Evolutionary conservation across 1,139 yeast genomes (phyloP).

Genomic region (Meyerozyma carpophila): DNA sequence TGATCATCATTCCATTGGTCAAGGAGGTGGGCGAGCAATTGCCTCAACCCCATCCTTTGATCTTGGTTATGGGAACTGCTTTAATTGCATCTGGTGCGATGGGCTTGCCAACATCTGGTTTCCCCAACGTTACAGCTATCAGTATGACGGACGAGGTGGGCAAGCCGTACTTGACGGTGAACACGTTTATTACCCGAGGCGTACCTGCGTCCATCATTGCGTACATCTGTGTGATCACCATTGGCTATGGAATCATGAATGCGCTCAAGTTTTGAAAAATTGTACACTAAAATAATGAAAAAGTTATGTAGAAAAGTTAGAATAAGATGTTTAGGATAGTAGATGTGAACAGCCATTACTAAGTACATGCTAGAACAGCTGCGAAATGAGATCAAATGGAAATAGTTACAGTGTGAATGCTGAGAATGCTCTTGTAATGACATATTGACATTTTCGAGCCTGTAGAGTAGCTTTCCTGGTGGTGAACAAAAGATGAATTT

Average conservation of each 20-base stretch:
- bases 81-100: conserved; percentile 85
- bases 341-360: too few species aligned
- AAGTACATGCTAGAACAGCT: too few species aligned
- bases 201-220: conserved; percentile 78
- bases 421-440: too few species aligned
- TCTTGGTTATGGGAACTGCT: conserved; percentile 80
- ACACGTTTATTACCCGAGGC: conserved; percentile 80
- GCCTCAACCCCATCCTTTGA: conserved; percentile 63
- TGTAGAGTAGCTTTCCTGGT: too few species aligned
- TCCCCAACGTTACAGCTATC: conserved; percentile 94
- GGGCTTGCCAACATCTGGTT: conserved; percentile 96
- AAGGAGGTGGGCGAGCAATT: conserved; percentile 78
- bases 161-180: conserved; percentile 75
- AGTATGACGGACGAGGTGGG: conserved; percentile 90
- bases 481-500: too few species aligned
- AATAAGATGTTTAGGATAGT: too few species aligned
- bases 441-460: too few species aligned
- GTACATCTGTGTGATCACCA: conserved; percentile 61
- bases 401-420: too few species aligned
- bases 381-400: too few species aligned
- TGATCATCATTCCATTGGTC: conserved; percentile 83
- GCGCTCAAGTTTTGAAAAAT: conserved; percentile 38
- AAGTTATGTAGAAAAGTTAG: too few species aligned
- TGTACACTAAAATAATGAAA: background rate
- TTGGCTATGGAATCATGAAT: conserved; percentile 74